Evolutionary conservation across 805 yeast genomes (phyloP).

Genomic region (Metschnikowia kofuensis): DNA sequence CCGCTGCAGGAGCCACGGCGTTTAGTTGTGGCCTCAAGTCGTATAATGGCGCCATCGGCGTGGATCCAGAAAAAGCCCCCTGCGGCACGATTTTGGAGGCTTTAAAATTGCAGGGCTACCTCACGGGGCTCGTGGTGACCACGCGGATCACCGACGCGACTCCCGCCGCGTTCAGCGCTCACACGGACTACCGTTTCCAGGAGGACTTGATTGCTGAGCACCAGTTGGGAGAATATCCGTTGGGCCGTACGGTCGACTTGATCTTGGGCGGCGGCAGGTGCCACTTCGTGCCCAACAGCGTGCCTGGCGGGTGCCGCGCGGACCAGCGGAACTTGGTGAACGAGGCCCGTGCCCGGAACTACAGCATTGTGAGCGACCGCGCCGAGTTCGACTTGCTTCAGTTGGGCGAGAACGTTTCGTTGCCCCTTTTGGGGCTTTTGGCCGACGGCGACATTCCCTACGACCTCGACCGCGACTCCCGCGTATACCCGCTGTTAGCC

Average conservation of each 20-base stretch:
- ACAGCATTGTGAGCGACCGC: slow-evolving; percentile 61
- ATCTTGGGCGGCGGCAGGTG: slow-evolving; percentile 92
- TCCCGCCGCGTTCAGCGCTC: slow-evolving; percentile 86
- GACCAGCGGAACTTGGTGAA: slow-evolving; percentile 69
- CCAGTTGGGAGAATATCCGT: slow-evolving; percentile 75
- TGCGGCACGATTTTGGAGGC: slow-evolving; percentile 90
- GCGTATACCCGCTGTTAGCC: slow-evolving; percentile 68
- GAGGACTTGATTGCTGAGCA: slow-evolving; percentile 87
- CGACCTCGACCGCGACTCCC: slow-evolving; percentile 69
- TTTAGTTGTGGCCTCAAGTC: slow-evolving; percentile 81
- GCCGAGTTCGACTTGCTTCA: slow-evolving; percentile 52
- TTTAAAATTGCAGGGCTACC: slow-evolving; percentile 73
- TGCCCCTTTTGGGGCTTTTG: slow-evolving; percentile 76
- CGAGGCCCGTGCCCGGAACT: slow-evolving; percentile 53
- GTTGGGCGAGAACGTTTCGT: slow-evolving; percentile 57
- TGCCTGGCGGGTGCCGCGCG: slow-evolving; percentile 61
- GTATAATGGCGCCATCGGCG: slow-evolving; percentile 92
- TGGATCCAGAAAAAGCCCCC: slow-evolving; percentile 61
- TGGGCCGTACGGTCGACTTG: slow-evolving; percentile 78
- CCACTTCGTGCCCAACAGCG: slow-evolving; percentile 59
- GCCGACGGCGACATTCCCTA: slow-evolving; percentile 80
- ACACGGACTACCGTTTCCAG: slow-evolving; percentile 69
- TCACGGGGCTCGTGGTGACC: slow-evolving; percentile 89
- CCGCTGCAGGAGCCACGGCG: slow-evolving; percentile 98
- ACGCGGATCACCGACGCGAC: slow-evolving; percentile 94